phyloP scores from a whole-genome alignment of 2,329 filamentous ascomycete genomes.

The Plectosphaerella plurivora region DNA sequence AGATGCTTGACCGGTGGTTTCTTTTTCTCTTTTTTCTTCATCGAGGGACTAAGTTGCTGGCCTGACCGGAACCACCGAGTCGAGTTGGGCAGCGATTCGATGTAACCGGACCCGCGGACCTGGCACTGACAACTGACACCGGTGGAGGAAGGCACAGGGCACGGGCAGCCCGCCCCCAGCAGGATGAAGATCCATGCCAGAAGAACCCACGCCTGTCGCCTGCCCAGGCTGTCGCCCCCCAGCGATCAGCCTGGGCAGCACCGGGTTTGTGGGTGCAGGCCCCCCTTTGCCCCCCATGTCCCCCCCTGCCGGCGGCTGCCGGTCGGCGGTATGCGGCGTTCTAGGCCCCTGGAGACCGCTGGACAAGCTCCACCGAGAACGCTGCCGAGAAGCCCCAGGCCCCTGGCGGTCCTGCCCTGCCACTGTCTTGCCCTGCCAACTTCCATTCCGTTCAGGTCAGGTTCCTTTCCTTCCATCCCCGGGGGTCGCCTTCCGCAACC shows the following conservation, averaged over 20 bases:
- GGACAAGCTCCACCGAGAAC: slow-evolving; percentile 1
- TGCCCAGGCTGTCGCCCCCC: neutral
- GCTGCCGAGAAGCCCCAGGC: neutral
- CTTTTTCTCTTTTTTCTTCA: too few species aligned
- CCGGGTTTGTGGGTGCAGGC: neutral
- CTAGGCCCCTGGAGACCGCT: slow-evolving; percentile 2
- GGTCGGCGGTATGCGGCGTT: neutral
- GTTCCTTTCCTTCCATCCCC: neutral
- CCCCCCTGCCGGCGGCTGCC: neutral
- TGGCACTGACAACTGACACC: too few species aligned
- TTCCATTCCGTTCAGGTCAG: too few species aligned
- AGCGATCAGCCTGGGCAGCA: neutral
- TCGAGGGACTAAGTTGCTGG: too few species aligned
- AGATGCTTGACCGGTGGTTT: too few species aligned
- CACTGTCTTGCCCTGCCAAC: neutral
- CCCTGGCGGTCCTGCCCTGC: neutral
- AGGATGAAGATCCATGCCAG: neutral
- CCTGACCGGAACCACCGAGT: too few species aligned
- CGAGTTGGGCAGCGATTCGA: too few species aligned
- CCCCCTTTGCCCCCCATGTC: too few species aligned
- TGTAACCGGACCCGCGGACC: too few species aligned
- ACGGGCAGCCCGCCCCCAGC: too few species aligned
- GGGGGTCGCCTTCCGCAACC: neutral
- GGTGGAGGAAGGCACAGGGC: too few species aligned
- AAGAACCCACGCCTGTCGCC: neutral